These are phyloP conservation scores for Diaporthe caulivora DNA, from an alignment of 2,329 filamentous ascomycete species.

Conservation along the genomic window DNA sequence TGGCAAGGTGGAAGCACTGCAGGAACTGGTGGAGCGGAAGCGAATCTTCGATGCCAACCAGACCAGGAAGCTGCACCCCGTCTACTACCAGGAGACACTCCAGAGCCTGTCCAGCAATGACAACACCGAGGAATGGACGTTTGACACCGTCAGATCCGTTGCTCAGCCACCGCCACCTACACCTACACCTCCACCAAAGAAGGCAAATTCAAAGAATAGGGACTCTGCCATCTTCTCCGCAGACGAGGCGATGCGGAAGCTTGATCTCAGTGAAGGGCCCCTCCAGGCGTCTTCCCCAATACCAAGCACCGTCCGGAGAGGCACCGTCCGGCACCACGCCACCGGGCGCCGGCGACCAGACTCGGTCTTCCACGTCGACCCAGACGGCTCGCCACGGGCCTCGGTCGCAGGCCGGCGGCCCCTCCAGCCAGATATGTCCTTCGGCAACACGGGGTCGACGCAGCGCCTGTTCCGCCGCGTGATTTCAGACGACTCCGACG, in stretches of 20 bases:
- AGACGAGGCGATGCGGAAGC: conserved; percentile 71
- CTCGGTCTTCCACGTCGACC: conserved; percentile 46
- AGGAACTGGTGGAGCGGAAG: conserved; percentile 86
- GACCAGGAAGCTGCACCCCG: conserved; percentile 76
- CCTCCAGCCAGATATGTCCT: conserved; percentile 89
- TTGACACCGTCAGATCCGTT: conserved; percentile 89
- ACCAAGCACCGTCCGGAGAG: conserved; percentile 68
- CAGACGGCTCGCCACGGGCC: conserved; percentile 58
- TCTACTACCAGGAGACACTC: conserved; percentile 95
- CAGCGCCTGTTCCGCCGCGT: conserved; percentile 92
- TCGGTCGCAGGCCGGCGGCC: conserved; percentile 75
- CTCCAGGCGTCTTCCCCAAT: conserved; percentile 68
- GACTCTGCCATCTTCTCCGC: conserved; percentile 69
- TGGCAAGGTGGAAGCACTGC: conserved; percentile 87
- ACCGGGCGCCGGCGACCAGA: conserved; percentile 49
- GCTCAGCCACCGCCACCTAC: conserved; percentile 54
- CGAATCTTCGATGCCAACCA: conserved; percentile 85
- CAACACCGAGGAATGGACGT: conserved; percentile 91
- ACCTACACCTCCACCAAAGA: conserved; percentile 54
- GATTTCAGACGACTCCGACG: conserved; percentile 73
- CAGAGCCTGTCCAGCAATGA: conserved; percentile 75
- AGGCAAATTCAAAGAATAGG: conserved; percentile 65
- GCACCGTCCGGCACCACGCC: conserved; percentile 65
- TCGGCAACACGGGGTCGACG: conserved; percentile 92
- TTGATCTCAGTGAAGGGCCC: conserved; percentile 72